Evolutionary conservation across 345 rosid species (phyloP).

Genomic region (Eucalyptus microcorys): DNA sequence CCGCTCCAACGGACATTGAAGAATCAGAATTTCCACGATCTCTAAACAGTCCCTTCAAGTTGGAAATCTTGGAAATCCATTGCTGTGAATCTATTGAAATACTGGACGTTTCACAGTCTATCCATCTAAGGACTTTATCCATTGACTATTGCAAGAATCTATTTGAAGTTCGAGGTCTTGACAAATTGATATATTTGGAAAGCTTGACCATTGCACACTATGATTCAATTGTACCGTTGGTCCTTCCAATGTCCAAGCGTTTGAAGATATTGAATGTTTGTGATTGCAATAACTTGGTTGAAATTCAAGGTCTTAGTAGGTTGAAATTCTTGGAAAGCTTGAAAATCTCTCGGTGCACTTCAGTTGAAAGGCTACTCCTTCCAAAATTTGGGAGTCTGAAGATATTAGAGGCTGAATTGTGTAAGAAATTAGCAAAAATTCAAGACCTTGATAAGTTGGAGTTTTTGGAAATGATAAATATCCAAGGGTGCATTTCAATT

Average conservation of each 20-base stretch:
- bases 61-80: not conserved
- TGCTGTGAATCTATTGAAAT: not conserved
- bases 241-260: accelerated
- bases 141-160: not conserved
- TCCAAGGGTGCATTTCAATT: accelerated
- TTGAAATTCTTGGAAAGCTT: not conserved
- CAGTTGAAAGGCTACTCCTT: not conserved
- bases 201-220: not conserved
- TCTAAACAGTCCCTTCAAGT: not conserved
- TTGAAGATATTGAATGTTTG: not conserved
- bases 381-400: not conserved
- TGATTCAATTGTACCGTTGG: not conserved
- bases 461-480: not conserved
- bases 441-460: accelerated
- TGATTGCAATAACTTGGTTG: not conserved
- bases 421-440: not conserved
- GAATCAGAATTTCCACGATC: not conserved
- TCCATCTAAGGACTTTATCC: not conserved
- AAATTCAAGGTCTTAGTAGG: accelerated
- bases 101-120: accelerated
- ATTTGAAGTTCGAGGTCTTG: not conserved
- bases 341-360: not conserved
- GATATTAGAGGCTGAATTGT: not conserved
- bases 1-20: not conserved
- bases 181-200: not conserved